Percentiles rank a stretch among this genome's conserved stretches.
Evolutionary conservation across 202 grass and related monocot genomes (phyloP).

Genomic region (Panicum hallii): DNA sequence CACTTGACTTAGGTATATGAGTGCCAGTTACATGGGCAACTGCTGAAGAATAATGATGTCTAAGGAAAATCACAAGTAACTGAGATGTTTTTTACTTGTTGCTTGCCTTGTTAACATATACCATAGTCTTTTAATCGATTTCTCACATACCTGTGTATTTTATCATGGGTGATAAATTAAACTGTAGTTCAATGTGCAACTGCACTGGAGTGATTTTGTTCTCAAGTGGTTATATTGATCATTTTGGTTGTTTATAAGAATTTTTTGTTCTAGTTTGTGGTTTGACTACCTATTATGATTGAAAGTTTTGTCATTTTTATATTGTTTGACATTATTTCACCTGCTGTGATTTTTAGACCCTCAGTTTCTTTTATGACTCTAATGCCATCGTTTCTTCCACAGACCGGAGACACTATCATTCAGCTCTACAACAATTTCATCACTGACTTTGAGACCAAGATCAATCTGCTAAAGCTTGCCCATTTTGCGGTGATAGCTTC

Average conservation of each 20-base stretch:
- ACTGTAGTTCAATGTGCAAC: too few species aligned
- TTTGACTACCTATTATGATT: not conserved
- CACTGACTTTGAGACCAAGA: constrained; percentile 94
- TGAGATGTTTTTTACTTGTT: not conserved
- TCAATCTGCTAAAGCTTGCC: constrained; percentile 87
- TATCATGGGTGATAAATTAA: not conserved
- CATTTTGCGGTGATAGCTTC: constrained; percentile 85
- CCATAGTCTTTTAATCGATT: not conserved
- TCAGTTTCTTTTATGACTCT: not conserved
- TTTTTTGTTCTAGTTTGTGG: not conserved
- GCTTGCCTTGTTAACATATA: not conserved
- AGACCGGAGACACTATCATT: constrained; percentile 88
- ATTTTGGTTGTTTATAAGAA: not conserved
- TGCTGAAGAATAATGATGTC: constrained; percentile 12
- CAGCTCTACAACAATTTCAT: constrained; percentile 96
- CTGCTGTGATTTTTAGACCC: not conserved
- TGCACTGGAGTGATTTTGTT: not conserved
- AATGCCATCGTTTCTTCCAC: constrained; percentile 11
- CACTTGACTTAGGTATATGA: not conserved
- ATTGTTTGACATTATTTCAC: not conserved
- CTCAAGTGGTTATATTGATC: not conserved
- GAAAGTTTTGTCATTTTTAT: not conserved
- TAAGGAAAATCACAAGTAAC: not conserved
- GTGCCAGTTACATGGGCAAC: not conserved
- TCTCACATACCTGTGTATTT: not conserved